Evolutionary conservation across 148 eudicot genomes (phyloP), one percentile per base, ranked within the genome.

Genomic region (Pouteria glomerata): DNA sequence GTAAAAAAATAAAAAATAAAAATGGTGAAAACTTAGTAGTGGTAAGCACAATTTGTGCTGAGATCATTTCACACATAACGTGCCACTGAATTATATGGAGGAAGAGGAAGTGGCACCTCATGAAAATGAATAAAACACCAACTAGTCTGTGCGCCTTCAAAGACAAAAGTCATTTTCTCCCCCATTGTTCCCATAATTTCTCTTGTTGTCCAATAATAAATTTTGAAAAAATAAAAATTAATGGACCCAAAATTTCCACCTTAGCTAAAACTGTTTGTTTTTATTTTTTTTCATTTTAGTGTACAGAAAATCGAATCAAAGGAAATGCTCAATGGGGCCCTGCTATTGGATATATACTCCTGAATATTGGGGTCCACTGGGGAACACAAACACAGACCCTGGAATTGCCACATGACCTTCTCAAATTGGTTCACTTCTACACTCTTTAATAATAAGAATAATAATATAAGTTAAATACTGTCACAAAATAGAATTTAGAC

Each of bases 311-410:
- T 24, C n/a, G n/a, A n/a, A n/a, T 78, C 35, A 44, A 63, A 37
- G 53, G 55, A 51, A 60, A 71, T 24, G 45, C 35, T 42, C 39
- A 24, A 14, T 59, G 72, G 78, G 26, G 63, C 82, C 75, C 53
- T 39, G 31, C 41, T 8, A 71, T 75, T 80, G 82, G 82, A 83
- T 83, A 72, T 75, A 79, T 70, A 8, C 74, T 60, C 66, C 84
- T 48, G 71, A 73, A 47, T 14, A 39, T n/a, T 57, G 62, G 86
- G 84, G 14, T 80, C 80, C 35, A 63, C 57, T 8, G 51, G 77
- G 85, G 79, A 74, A 73, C 87, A 84, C 59, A 76, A 74, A 56
- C 44, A 74, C 45, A 73, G 83, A 85, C 77, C 73, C 78, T 74
- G 52, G 62, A 62, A 37, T 34, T 76, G 71, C 91, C 85, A 87